A percentile compares a stretch with the other conserved stretches of the same genome.
Evolutionary conservation across 495 filamentous ascomycete species (phyloP).

Genomic region (Annulohypoxylon maeteangense): DNA sequence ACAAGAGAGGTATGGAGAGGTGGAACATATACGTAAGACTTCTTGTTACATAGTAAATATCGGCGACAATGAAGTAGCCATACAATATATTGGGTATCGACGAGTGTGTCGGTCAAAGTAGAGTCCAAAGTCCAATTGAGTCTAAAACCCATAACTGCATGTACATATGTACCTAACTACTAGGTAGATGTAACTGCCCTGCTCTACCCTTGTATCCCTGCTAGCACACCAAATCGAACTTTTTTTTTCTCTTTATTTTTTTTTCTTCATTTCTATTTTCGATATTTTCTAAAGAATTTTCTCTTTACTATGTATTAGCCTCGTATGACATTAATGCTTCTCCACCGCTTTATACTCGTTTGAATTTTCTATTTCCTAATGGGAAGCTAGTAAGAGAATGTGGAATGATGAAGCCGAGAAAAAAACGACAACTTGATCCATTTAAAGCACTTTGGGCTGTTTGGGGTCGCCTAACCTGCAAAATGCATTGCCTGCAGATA

Average conservation of each 20-base stretch:
- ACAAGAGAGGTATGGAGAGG: neutral
- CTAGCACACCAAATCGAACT: constrained; percentile 39
- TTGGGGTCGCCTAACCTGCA: constrained; percentile 42
- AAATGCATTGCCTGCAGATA: constrained; percentile 44
- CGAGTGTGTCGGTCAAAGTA: constrained; percentile 35
- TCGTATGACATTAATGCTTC: constrained; percentile 19
- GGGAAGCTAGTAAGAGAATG: neutral
- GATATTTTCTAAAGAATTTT: constrained; percentile 26
- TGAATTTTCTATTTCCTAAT: constrained; percentile 5
- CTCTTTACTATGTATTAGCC: constrained; percentile 18
- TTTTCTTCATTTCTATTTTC: constrained; percentile 20
- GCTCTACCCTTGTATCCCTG: constrained; percentile 24
- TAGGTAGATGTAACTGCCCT: neutral
- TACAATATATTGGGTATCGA: constrained; percentile 30
- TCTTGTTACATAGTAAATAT: constrained; percentile 4
- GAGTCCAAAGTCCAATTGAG: neutral
- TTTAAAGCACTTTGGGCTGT: neutral
- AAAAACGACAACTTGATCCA: neutral
- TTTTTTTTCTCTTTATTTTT: constrained; percentile 38
- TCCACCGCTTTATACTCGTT: constrained; percentile 11
- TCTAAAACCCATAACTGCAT: constrained; percentile 7
- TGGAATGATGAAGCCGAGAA: constrained; percentile 1
- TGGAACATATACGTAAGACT: constrained; percentile 10
- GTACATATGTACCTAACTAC: neutral
- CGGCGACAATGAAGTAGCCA: neutral